Evolutionary conservation across 2,329 filamentous ascomycete genomes (phyloP), one percentile per base, ranked within the genome.

Genomic region (Neonectria neomacrospora): DNA sequence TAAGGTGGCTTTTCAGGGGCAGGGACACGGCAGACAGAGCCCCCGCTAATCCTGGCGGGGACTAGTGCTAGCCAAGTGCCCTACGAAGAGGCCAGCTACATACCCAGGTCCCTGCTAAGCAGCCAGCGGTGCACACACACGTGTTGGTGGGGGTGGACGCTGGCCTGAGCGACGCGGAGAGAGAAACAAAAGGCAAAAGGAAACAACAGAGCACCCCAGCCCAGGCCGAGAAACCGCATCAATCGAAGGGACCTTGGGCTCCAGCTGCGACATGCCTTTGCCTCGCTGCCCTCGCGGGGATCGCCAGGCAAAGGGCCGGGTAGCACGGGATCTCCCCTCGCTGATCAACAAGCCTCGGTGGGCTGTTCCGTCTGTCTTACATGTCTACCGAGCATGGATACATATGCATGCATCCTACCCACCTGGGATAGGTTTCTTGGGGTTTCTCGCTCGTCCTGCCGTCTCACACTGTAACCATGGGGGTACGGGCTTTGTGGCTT

Each of bases 361-460:
- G 9, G n/a, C n/a, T 41, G 37, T 41, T 41, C 51, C 11, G 56
- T 23, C 41, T 53, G 48, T 48, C 45, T 44, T 39, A 45, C 55
- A 52, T 41, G 47, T 37, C 37, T 53, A 32, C 47, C 42, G 56
- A 39, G 45, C n/a, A 47, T n/a, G n/a, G n/a, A n/a, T 47, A 23
- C 42, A 30, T 48, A 32, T 28, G 26, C 45, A 32, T 28, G 26
- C 45, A 41, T 41, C 16, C 37, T 20, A 41, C 41, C 22, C 48
- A 37, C 45, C 41, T 14, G 20, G 42, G 39, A 45, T 54, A 6
- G 42, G 16, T 53, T 34, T 12, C 9, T 32, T 32, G 5, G 28
- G 18, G 26, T 22, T 41, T 22, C 18, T 20, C 10, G n/a, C n/a
- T 22, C n/a, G 12, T 11, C 10, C 47, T 50, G 28, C 47, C 32